Percentiles rank a stretch among this genome's conserved stretches.
phyloP scores from a whole-genome alignment of 2,329 filamentous ascomycete species.

The Calonectria pauciramosa region DNA sequence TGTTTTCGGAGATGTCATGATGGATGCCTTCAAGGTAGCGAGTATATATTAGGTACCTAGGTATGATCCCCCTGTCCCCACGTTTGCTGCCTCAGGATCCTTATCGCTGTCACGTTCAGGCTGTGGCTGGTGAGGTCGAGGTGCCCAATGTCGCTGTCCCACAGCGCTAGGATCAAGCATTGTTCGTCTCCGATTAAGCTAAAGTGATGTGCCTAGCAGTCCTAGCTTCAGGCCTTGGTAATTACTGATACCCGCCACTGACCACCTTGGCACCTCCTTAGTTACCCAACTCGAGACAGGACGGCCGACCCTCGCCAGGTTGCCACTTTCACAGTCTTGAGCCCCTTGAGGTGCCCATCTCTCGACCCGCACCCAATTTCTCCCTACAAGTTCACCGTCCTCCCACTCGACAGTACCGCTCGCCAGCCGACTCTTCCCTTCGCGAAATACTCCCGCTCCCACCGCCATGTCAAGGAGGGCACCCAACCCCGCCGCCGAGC shows the following conservation, averaged over 20 bases:
- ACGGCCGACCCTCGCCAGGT: conserved; percentile 37
- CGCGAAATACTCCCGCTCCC: conserved; percentile 12
- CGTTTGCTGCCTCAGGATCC: conserved; percentile 25
- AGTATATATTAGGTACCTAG: not conserved
- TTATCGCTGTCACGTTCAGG: not conserved
- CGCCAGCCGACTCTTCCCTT: not conserved
- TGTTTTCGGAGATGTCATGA: conserved; percentile 15
- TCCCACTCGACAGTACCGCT: not conserved
- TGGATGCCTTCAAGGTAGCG: conserved; percentile 10
- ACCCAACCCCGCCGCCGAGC: conserved; percentile 84
- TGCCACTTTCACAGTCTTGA: conserved; percentile 40
- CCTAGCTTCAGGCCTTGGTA: conserved; percentile 21
- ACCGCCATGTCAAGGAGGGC: conserved; percentile 81
- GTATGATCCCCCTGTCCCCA: not conserved
- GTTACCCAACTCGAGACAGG: conserved; percentile 25
- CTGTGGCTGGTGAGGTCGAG: conserved; percentile 28
- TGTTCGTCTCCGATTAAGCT: conserved; percentile 12
- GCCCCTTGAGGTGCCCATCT: conserved; percentile 19
- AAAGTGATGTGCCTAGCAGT: conserved; percentile 33
- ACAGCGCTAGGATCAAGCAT: conserved; percentile 8
- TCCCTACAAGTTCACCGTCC: conserved; percentile 5
- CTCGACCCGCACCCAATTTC: not conserved
- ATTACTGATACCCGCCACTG: conserved; percentile 41
- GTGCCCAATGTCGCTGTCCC: conserved; percentile 16
- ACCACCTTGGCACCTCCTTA: conserved; percentile 48